These are phyloP conservation scores for Cicer cuneatum DNA, from an alignment of 306 rosid species.

Conservation along the genomic window DNA sequence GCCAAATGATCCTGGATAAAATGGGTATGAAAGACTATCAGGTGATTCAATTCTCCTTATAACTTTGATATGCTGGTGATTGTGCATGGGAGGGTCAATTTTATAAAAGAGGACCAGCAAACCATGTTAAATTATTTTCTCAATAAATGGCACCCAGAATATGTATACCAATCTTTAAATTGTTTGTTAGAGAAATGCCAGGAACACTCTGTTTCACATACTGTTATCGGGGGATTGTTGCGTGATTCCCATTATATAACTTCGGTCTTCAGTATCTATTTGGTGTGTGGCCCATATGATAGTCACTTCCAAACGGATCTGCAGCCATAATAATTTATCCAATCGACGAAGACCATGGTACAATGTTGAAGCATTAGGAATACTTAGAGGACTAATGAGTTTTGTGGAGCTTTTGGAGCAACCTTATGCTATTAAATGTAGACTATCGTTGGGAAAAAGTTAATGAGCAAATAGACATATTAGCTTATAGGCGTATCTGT, in stretches of 20 bases:
- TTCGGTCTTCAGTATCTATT: too few species aligned
- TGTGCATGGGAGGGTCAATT: constrained; percentile 34
- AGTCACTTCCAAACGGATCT: too few species aligned
- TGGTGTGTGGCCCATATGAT: too few species aligned
- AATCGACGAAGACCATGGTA: too few species aligned
- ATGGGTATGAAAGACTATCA: constrained; percentile 95
- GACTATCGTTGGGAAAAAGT: too few species aligned
- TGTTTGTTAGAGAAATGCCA: constrained; percentile 12
- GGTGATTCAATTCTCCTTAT: constrained; percentile 62
- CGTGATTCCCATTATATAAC: not conserved
- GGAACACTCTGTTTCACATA: not conserved
- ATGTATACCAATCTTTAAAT: constrained; percentile 23
- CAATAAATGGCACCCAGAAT: constrained; percentile 16
- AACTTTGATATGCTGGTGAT: constrained; percentile 41
- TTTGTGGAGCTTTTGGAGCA: too few species aligned
- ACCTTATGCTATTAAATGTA: too few species aligned
- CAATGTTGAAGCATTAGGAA: too few species aligned
- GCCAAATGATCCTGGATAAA: constrained; percentile 88
- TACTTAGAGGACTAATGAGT: too few species aligned
- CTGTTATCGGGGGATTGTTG: not conserved
- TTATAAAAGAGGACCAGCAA: constrained; percentile 28
- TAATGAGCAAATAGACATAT: too few species aligned
- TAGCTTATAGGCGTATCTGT: too few species aligned
- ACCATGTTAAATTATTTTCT: constrained; percentile 20
- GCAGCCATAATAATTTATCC: too few species aligned